These are phyloP conservation scores for Geotrichum histeridarum DNA, from an alignment of 1,139 yeast genomes.

Conservation along the genomic window DNA sequence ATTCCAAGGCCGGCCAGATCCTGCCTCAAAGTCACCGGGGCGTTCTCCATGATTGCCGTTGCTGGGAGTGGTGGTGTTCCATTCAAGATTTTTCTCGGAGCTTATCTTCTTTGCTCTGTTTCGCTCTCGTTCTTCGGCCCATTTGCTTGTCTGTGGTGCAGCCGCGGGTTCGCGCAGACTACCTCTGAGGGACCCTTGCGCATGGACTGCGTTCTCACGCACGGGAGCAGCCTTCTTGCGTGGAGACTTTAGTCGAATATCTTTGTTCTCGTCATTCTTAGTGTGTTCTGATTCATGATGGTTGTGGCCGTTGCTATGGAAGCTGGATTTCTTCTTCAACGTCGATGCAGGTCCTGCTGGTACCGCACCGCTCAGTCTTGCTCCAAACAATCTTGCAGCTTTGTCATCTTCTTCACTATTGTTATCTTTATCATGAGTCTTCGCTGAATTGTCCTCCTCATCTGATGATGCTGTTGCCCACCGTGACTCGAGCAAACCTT, in stretches of 20 bases:
- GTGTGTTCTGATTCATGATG: background rate
- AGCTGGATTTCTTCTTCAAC: background rate
- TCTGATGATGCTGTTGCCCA: background rate
- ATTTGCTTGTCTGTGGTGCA: background rate
- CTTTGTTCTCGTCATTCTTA: background rate
- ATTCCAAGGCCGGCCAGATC: too few relatives aligned
- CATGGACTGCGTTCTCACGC: background rate
- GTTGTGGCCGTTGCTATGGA: background rate
- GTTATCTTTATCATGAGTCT: background rate
- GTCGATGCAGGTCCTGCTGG: slow-evolving; percentile 6
- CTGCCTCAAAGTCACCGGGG: too few relatives aligned
- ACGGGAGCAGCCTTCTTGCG: background rate
- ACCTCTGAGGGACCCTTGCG: background rate
- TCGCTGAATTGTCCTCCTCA: background rate
- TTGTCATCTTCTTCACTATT: background rate
- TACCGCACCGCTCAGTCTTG: slow-evolving; percentile 2
- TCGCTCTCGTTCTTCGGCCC: slow-evolving; percentile 11
- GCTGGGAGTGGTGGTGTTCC: slow-evolving; percentile 1
- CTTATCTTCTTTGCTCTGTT: slow-evolving; percentile 3
- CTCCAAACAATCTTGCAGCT: background rate
- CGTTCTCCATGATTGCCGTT: background rate
- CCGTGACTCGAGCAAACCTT: background rate
- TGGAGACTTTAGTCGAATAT: background rate
- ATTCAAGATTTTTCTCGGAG: background rate
- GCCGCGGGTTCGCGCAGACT: background rate